Evolutionary conservation across 2,329 filamentous ascomycete species (phyloP), one percentile per base, ranked within the genome.

Genomic region (Trichoderma simmonsii): DNA sequence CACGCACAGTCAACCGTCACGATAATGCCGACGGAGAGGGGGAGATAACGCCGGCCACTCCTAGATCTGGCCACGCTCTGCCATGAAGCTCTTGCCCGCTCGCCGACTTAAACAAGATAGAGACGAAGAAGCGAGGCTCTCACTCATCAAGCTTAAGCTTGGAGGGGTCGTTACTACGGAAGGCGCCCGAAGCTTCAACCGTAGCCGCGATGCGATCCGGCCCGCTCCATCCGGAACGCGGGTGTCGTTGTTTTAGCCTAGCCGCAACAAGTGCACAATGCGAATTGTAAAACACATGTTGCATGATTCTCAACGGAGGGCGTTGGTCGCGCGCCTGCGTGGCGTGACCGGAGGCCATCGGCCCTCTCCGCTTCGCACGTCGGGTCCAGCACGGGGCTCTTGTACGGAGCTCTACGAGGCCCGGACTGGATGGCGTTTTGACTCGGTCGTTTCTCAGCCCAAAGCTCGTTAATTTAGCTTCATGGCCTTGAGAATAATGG

Each of bases 331-430:
- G 57, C 66, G 28, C 32, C 39, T 62, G 57, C 21, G 39, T 70
- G 66, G 66, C 66, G 66, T 70, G 66, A 70, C 57, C 57, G 66
- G 66, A 70, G 57, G 15, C 30, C 28, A 61, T 54, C 36, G 57
- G 30, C 67, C 39, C 18, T 56, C 57, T 69, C 36, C 57, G 56
- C 66, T 61, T 48, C 57, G 57, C 57, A 61, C 12, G 61, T 51
- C 39, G 66, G 66, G 57, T 14, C 36, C 57, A 34, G 11, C 67
- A 61, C 30, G 67, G 57, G 24, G 57, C 57, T 62, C 57, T 61
- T 28, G 36, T n/a, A 54, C 67, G 67, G 66, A 54, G 67, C 56
- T 30, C 56, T 51, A 62, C 32, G 39, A 70, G 39, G 39, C 7
- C 57, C 66, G 66, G 36, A 28, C 66, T 57, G n/a, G 56, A 24